Percentiles rank a stretch among this genome's conserved stretches.
These are phyloP conservation scores for Plasmodium gallinaceum DNA, from an alignment of 169 alveolate species.

Conservation along the genomic window DNA sequence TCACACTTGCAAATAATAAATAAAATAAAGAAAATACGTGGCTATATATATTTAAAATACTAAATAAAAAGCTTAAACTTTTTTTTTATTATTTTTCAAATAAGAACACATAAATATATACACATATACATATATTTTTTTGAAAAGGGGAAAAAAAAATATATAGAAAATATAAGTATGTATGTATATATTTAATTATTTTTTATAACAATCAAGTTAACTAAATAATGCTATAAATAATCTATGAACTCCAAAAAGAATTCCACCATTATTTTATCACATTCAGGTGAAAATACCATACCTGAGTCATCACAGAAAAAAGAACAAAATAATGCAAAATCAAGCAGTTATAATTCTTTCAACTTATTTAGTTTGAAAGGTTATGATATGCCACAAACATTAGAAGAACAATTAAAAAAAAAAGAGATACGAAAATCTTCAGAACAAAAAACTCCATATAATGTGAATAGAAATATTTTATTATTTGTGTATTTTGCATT, in stretches of 20 bases:
- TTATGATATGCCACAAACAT: constrained; percentile 49
- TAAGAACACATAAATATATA: not conserved
- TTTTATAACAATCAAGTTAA: not conserved
- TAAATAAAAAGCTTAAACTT: no score
- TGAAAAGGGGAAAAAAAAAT: not conserved
- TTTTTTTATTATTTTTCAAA: no score
- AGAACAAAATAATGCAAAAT: constrained; percentile 1
- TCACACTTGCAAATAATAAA: no score
- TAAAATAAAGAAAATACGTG: no score
- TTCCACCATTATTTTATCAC: constrained; percentile 25
- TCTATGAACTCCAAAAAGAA: constrained; percentile 38
- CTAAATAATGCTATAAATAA: not conserved
- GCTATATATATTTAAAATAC: no score
- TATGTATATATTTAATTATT: not conserved
- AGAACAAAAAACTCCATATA: constrained; percentile 63
- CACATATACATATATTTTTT: not conserved
- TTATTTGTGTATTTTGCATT: constrained; percentile 34
- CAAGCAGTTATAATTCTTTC: not conserved
- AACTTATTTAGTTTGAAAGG: constrained; percentile 20
- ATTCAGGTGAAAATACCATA: constrained; percentile 6
- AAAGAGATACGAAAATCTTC: constrained; percentile 50
- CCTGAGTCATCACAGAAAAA: not conserved
- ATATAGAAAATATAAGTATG: not conserved
- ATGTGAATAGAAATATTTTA: constrained; percentile 40
- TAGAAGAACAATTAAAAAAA: constrained; percentile 37